Conservation (phyloP, 352 stramenopile species). For the Phytophthora kernoviae region DNA sequence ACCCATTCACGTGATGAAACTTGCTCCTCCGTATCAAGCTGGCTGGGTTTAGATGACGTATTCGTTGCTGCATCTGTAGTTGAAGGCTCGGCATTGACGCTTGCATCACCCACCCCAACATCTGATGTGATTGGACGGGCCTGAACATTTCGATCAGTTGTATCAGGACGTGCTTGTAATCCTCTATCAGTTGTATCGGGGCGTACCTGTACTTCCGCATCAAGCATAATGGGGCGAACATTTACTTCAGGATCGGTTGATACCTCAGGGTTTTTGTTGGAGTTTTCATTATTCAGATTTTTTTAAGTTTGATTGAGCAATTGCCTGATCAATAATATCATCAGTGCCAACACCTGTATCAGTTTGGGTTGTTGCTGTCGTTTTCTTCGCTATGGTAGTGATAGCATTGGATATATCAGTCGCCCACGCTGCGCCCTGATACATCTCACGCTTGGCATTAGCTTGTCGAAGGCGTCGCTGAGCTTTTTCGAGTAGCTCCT, state of each 20-base stretch:
- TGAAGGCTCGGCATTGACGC: too few species aligned
- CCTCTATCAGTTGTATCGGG: too few species aligned
- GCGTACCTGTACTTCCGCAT: too few species aligned
- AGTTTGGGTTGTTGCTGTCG: background rate
- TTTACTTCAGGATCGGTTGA: background rate
- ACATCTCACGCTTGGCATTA: background rate
- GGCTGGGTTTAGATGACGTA: slow-evolving; percentile 8
- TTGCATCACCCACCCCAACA: background rate
- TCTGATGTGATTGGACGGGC: background rate
- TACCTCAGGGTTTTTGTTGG: background rate
- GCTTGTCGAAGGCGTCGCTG: background rate
- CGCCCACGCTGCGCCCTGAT: background rate
- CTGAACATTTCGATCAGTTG: too few species aligned
- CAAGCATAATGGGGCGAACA: too few species aligned
- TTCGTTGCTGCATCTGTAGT: slow-evolving; percentile 13
- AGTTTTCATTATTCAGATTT: background rate
- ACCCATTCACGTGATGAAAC: too few species aligned
- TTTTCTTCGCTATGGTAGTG: background rate
- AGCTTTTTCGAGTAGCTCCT: too few species aligned
- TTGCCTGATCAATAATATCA: too few species aligned
- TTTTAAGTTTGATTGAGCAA: too few species aligned
- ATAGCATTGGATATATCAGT: background rate
- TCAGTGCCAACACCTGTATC: too few species aligned
- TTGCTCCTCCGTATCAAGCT: too few species aligned
- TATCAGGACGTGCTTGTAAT: too few species aligned